Evolutionary conservation across 2,329 filamentous ascomycete genomes (phyloP).

Genomic region (Xylaria sp.): DNA sequence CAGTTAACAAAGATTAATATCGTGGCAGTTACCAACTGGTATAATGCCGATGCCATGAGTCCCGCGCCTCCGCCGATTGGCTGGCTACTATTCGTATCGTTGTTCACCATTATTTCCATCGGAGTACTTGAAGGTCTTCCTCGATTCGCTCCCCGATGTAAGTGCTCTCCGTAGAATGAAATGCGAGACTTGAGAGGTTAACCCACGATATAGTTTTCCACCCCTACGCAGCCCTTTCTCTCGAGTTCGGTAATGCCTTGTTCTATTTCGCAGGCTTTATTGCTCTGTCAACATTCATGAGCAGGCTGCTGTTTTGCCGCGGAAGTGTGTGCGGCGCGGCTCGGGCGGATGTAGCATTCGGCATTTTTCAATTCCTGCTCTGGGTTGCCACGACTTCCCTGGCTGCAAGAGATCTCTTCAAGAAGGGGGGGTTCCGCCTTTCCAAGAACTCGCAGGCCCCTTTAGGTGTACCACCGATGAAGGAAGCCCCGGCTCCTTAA

Average conservation of each 20-base stretch:
- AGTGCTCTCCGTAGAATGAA: not conserved
- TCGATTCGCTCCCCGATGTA: conserved; percentile 57
- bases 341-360: conserved; percentile 64
- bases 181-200: not conserved
- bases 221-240: conserved; percentile 58
- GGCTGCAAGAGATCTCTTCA: conserved; percentile 59
- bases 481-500: conserved; percentile 51
- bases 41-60: conserved; percentile 64
- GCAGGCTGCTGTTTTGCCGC: conserved; percentile 64
- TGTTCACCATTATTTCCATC: conserved; percentile 66
- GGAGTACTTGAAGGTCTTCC: conserved; percentile 63
- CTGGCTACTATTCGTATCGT: conserved; percentile 66
- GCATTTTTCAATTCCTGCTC: conserved; percentile 62
- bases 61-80: conserved; percentile 66
- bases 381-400: conserved; percentile 63
- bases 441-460: conserved; percentile 38
- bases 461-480: conserved; percentile 51
- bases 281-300: conserved; percentile 66
- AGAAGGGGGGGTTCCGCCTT: conserved; percentile 52
- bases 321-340: conserved; percentile 67
- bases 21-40: conserved; percentile 67
- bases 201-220: conserved; percentile 53
- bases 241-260: conserved; percentile 63
- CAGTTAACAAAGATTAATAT: conserved; percentile 29
- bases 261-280: conserved; percentile 71